Conservation (phyloP, 2,329 filamentous ascomycete genomes). For the Kalmusia sp. region DNA sequence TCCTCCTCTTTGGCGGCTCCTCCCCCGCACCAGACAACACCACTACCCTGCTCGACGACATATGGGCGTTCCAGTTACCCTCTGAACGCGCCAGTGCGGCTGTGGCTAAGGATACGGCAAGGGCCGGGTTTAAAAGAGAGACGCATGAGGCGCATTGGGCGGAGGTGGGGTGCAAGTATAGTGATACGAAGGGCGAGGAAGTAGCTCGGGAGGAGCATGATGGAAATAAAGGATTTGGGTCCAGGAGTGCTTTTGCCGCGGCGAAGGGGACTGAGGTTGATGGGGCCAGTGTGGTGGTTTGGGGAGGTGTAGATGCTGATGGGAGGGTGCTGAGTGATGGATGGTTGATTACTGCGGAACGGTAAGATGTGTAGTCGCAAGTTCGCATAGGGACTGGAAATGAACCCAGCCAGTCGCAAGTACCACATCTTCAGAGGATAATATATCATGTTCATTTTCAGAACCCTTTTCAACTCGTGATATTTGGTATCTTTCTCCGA, state of each 20-base stretch:
- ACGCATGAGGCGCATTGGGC: conserved; percentile 60
- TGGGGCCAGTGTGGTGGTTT: conserved; percentile 58
- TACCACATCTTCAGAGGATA: no score
- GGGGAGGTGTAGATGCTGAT: conserved; percentile 59
- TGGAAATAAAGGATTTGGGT: conserved; percentile 50
- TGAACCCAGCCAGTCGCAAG: no score
- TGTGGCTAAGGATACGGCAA: conserved; percentile 58
- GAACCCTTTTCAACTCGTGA: no score
- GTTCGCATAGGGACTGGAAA: no score
- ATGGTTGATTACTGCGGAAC: conserved; percentile 50
- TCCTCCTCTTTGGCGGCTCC: conserved; percentile 59
- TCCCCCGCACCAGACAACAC: conserved; percentile 20
- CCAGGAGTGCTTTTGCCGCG: conserved; percentile 48
- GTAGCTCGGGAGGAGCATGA: conserved; percentile 50
- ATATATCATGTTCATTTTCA: no score
- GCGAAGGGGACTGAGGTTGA: conserved; percentile 53
- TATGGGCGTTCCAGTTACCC: conserved; percentile 62
- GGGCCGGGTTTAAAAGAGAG: conserved; percentile 52
- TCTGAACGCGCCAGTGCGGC: conserved; percentile 56
- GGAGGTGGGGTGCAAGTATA: conserved; percentile 56
- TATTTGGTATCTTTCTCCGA: no score
- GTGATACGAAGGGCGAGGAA: conserved; percentile 52
- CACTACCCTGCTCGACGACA: conserved; percentile 47
- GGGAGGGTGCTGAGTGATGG: conserved; percentile 52
- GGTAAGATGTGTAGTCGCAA: conserved; percentile 24